Evolutionary conservation across 1,284 basidiomycete genomes (phyloP).

Genomic region (Sporisorium exsertum): DNA sequence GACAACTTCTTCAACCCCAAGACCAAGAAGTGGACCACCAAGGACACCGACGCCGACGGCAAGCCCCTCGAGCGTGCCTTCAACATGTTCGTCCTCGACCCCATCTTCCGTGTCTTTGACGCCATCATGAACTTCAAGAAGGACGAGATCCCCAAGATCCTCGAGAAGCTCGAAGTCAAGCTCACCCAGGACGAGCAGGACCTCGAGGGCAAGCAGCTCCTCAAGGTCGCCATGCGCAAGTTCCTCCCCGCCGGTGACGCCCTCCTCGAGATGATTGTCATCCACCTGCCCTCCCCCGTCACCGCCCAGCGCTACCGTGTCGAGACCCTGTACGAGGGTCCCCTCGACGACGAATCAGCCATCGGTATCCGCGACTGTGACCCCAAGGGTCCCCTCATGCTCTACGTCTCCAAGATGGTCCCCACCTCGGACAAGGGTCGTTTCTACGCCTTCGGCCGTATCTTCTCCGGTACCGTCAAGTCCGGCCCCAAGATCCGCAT

Average conservation of each 20-base stretch:
- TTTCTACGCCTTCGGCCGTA: conserved; percentile 99
- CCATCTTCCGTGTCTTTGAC: conserved; percentile 99
- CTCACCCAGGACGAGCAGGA: conserved; percentile 91
- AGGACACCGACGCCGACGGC: conserved; percentile 81
- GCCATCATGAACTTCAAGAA: conserved; percentile 99
- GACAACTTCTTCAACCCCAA: conserved; percentile 99
- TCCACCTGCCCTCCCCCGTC: conserved; percentile 89
- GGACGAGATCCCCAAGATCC: conserved; percentile 84
- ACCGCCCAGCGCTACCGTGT: conserved; percentile 99
- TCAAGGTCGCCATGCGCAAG: conserved; percentile 99
- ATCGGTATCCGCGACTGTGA: conserved; percentile 99
- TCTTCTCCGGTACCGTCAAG: conserved; percentile 98
- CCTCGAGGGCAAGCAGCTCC: conserved; percentile 93
- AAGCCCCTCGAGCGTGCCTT: conserved; percentile 79
- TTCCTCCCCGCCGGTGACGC: conserved; percentile 99
- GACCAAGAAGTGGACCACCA: conserved; percentile 96
- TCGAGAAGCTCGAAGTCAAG: conserved; percentile 97
- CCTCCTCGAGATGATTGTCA: conserved; percentile 99
- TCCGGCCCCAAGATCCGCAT: conserved; percentile 99
- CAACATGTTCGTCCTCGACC: conserved; percentile 91
- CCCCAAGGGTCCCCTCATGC: conserved; percentile 93
- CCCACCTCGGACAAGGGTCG: conserved; percentile 99
- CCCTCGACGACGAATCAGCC: conserved; percentile 99
- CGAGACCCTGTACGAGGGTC: conserved; percentile 99
- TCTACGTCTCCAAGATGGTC: conserved; percentile 99